phyloP scores from a whole-genome alignment of 2,329 filamentous ascomycete genomes.

The Talaromyces sp. region DNA sequence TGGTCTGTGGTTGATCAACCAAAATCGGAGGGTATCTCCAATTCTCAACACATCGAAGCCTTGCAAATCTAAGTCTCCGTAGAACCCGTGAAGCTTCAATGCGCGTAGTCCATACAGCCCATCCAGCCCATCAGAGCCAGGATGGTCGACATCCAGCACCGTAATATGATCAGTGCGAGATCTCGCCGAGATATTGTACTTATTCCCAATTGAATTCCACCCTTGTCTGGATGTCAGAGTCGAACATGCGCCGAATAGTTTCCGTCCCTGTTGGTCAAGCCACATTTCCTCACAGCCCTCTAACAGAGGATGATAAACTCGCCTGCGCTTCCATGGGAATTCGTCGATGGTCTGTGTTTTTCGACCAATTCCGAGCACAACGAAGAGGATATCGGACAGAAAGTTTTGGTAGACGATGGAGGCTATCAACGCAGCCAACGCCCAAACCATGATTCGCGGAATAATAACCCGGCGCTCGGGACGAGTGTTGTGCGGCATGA shows the following conservation, averaged over 20 bases:
- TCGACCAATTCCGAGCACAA: slow-evolving; percentile 32
- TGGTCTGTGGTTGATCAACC: slow-evolving; percentile 38
- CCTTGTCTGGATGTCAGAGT: slow-evolving; percentile 24
- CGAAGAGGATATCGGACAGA: slow-evolving; percentile 27
- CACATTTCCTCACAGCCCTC: slow-evolving; percentile 34
- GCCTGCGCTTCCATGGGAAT: slow-evolving; percentile 32
- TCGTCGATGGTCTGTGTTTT: slow-evolving; percentile 31
- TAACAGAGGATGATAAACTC: slow-evolving; percentile 28
- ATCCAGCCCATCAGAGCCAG: slow-evolving; percentile 24
- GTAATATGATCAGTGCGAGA: slow-evolving; percentile 28
- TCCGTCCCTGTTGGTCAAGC: slow-evolving; percentile 28
- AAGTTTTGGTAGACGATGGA: neutral
- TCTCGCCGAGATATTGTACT: slow-evolving; percentile 26
- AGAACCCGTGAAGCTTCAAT: slow-evolving; percentile 23
- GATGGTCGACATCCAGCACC: slow-evolving; percentile 31
- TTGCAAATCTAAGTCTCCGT: slow-evolving; percentile 32
- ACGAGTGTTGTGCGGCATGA: neutral
- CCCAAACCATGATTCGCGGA: neutral
- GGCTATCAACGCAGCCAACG: neutral
- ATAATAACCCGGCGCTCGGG: neutral
- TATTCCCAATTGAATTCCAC: slow-evolving; percentile 28
- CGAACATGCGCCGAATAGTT: slow-evolving; percentile 30
- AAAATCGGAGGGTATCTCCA: slow-evolving; percentile 29
- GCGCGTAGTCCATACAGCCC: slow-evolving; percentile 25
- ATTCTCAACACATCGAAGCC: slow-evolving; percentile 34